Evolutionary conservation across 164 flowering plant genomes (phyloP), one percentile per base, ranked within the genome.

Genomic region (Vitis rotundifolia): DNA sequence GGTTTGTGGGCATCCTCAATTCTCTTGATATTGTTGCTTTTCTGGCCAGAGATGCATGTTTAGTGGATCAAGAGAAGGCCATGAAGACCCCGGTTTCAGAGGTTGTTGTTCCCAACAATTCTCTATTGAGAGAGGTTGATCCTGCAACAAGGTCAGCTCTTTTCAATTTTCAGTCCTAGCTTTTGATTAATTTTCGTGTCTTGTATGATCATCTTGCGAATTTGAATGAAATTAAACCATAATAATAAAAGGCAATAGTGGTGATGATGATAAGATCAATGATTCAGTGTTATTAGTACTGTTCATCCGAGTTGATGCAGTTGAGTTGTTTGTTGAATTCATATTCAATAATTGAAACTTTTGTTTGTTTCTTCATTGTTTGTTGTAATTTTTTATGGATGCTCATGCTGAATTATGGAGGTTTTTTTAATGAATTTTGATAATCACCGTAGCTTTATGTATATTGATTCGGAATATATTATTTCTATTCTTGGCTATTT

Each of bases 1-100:
- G 98, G 73, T 93, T 96, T 77, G 84, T 96, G 49, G 98, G 99
- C 5, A 93, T 96, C 49, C 72, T 93, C 11, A 89, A 87, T 84
- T 82, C 98, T 4, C 76, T 96, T 19, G 97, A 96, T 75, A 81
- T 96, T 51, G 94, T 92, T 37, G 85, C 88, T 1, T 96, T 91
- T 68, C 75, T 96, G 76, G 88, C 98, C 1, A 88, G 67, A 67
- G 80, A 73, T 15, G 84, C 79, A 69, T 83, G 87, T 68, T 81
- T 89, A 81, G 81, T 73, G 67, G 96, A 93, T 83, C 97, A 85
- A 59, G 93, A 89, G 60, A 88, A 75, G 76, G 97, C 95, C 2
- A 71, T 96, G 87, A 92, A 77, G 73, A 86, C 97, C 13, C 97
- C 94, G 2, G 93, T 96, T 61, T 88, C 98, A 0, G 88, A 96